Percentiles rank a stretch among this genome's conserved stretches.
Evolutionary conservation across 2,329 filamentous ascomycete species (phyloP).

Genomic region (Tolypocladium inflatum): DNA sequence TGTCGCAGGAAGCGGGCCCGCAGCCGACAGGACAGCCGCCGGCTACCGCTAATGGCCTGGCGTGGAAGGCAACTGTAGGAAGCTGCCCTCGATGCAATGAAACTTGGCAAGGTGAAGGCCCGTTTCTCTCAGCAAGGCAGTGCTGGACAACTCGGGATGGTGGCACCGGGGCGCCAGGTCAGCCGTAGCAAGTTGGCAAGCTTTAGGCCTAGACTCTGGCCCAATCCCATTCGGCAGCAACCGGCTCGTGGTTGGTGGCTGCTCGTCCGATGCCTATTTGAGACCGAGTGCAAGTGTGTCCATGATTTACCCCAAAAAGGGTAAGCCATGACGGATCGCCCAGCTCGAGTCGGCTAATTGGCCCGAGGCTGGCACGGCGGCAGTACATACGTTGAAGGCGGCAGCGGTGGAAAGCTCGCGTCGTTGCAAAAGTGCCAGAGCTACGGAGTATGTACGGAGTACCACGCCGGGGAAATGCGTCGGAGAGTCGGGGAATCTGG

Average conservation of each 20-base stretch:
- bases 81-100: neutral
- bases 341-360: neutral
- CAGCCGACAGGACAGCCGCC: neutral
- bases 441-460: no score
- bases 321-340: neutral
- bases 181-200: neutral
- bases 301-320: neutral
- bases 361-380: neutral
- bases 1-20: neutral
- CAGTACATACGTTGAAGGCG: neutral
- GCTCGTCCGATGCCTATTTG: neutral
- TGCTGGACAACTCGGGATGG: neutral
- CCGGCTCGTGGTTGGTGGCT: neutral
- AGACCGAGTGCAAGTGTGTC: neutral
- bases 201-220: neutral
- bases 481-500: neutral
- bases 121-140: neutral
- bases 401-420: neutral
- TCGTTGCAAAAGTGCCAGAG: neutral
- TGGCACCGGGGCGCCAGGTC: neutral
- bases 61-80: neutral
- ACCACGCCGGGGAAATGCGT: neutral
- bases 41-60: neutral
- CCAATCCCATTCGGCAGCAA: neutral
- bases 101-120: neutral